Base-by-base conservation (phyloP, 2,329 filamentous ascomycete species). In the Dactylella cylindrospora region DNA sequence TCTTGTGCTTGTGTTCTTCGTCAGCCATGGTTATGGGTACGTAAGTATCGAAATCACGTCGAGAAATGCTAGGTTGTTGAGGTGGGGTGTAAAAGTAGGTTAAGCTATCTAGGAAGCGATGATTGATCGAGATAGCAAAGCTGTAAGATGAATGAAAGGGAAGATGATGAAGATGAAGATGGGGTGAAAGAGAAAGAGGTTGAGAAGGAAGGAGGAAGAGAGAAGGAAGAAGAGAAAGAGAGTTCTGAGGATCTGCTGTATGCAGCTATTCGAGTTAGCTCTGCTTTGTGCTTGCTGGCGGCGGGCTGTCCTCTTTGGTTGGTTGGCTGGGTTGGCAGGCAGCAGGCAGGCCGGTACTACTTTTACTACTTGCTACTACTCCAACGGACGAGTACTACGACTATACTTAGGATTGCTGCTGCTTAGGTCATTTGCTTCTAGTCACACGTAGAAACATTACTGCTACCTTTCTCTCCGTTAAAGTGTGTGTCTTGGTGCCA, bases 1-100 rank as follows among this genome's bases (percentile, higher is more conserved):
- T 90, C 77, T 85, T 84, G 70, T 83, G 79, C 64, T 87, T 51
- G 39, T 49, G 10, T 36, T 67, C 60, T 22, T 68, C 66, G n/a
- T 67, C 65, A 46, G 67, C 46, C 68, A 70, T 70, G 46, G 32
- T 68, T 31, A 26, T 20, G 29, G 31, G 19, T 50, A 44, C 29
- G 20, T 13, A 65, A 29, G 43, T 39, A 26, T 19, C 13, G 20
- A 36, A 33, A 47, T 43, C 49, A 39, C 50, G 49, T 31, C 13
- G 28, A 31, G 28, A 31, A 13, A 31, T n/a, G 28, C 28, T 31
- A 9, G 28, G 28, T 31, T 8, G 13, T 31, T 8, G 28, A 8
- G 28, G 28, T 31, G 28, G 28, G 8, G 8, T 31, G 13, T 54
- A 40, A 15, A 19, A 25, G 23, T 5, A 4, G 29, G 41, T n/a